Evolutionary conservation across 305 asterid species (phyloP), one percentile per base, ranked within the genome.

Genomic region (Ajuga reptans): DNA sequence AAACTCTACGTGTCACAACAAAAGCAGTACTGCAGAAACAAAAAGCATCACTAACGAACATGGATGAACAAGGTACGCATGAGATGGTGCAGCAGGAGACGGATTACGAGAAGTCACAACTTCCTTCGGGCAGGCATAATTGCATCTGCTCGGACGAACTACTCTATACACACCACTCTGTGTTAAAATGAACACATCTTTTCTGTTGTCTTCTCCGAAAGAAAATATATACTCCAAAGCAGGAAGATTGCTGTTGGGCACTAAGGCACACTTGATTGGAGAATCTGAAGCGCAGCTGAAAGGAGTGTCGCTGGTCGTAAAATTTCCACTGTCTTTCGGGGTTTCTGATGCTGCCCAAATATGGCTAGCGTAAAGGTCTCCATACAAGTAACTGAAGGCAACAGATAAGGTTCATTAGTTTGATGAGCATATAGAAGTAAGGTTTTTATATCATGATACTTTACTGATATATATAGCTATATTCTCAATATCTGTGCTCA

Each of bases 341-440:
- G 81, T 83, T 78, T 93, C 97, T 21, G 73, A 58, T 55, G 95
- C 92, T 77, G 97, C 88, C 97, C 97, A 90, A 5, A 90, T 65
- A 76, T 82, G 83, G 43, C 75, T 76, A 14, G 96, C 91, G 33
- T 93, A 93, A 60, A 93, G 79, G 78, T 93, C 97, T 58, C 89
- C 97, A 60, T 89, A 93, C 78, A 93, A 64, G 91, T 93, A 89
- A 68, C 99, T 93, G 90, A 77, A 21, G 49, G 21, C 24, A 10
- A 51, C 55, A 16, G 52, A 67, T 47, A 54, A 66, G 15, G 66
- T 47, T 52, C 8, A 39, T 77, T 55, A 75, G 68, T 34, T 68
- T 16, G 11, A 50, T 29, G 50, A 36, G 65, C 6, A 37, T 7
- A 37, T 9, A 29, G 16, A 9, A 54, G 36, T 6, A 60, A 39